phyloP scores from a whole-genome alignment of 805 yeast species.

The Kazachstania taianensis region DNA sequence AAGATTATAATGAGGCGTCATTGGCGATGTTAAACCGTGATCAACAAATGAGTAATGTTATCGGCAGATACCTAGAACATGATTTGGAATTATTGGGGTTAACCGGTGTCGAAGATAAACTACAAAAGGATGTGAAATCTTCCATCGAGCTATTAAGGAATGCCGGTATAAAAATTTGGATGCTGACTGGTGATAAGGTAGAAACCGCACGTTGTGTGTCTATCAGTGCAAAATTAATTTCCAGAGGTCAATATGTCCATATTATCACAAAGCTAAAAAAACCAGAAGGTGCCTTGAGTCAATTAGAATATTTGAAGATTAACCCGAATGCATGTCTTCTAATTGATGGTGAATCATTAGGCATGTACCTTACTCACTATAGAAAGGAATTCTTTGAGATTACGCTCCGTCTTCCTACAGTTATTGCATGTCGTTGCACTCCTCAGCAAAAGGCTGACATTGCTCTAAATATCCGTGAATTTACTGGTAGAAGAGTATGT shows the following conservation, averaged over 20 bases:
- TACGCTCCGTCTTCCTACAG: slow-evolving; percentile 77
- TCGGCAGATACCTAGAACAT: slow-evolving; percentile 61
- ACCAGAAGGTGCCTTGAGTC: slow-evolving; percentile 58
- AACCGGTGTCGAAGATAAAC: slow-evolving; percentile 95
- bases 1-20: slow-evolving; percentile 61
- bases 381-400: slow-evolving; percentile 65
- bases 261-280: slow-evolving; percentile 57
- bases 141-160: slow-evolving; percentile 86
- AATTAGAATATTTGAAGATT: slow-evolving; percentile 59
- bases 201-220: slow-evolving; percentile 98
- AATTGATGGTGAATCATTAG: slow-evolving; percentile 90
- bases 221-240: slow-evolving; percentile 84
- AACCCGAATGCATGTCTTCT: slow-evolving; percentile 55
- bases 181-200: slow-evolving; percentile 97
- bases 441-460: slow-evolving; percentile 98
- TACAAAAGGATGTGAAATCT: slow-evolving; percentile 84
- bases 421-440: slow-evolving; percentile 96
- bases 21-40: slow-evolving; percentile 77
- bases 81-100: slow-evolving; percentile 81
- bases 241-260: slow-evolving; percentile 90
- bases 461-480: slow-evolving; percentile 64
- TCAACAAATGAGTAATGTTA: slow-evolving; percentile 53
- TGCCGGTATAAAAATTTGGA: slow-evolving; percentile 97
- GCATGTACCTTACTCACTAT: slow-evolving; percentile 51
- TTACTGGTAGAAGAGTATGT: slow-evolving; percentile 84